phyloP scores from a whole-genome alignment of 805 yeast genomes.

The Lipomyces yamanashiensis region DNA sequence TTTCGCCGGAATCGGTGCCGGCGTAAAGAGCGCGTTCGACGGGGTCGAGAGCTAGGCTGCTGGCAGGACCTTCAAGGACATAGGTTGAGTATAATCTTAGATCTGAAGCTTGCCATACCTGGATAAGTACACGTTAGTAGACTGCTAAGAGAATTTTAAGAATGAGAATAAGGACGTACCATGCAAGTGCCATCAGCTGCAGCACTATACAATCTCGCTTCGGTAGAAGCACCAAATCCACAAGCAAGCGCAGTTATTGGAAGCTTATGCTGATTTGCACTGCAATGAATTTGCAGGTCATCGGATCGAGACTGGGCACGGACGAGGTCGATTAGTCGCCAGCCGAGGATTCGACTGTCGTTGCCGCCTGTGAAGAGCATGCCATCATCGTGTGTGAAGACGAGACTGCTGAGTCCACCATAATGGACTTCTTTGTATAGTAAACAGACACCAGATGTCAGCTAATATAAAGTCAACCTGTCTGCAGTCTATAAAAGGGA shows the following conservation, averaged over 20 bases:
- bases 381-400: conserved; percentile 65
- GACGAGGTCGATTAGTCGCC: conserved; percentile 70
- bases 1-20: conserved; percentile 49
- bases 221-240: conserved; percentile 59
- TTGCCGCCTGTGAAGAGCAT: conserved; percentile 75
- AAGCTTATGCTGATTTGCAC: conserved; percentile 49
- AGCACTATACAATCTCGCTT: conserved; percentile 66
- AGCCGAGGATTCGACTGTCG: conserved; percentile 78
- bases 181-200: conserved; percentile 59
- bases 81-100: conserved; percentile 66
- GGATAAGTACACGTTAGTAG: conserved; percentile 43
- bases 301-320: conserved; percentile 44
- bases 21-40: conserved; percentile 75
- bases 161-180: conserved; percentile 50
- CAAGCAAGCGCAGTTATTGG: conserved; percentile 57
- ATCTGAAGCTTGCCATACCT: conserved; percentile 64
- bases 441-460: conserved; percentile 73
- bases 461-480: conserved; percentile 7
- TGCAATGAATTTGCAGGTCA: conserved; percentile 39
- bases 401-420: conserved; percentile 67
- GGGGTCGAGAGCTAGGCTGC: conserved; percentile 70
- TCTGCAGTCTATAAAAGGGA: too few relatives aligned
- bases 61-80: conserved; percentile 64
- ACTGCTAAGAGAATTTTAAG: background rate
- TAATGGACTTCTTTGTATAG: conserved; percentile 82